Percentiles rank a stretch among this genome's conserved stretches.
phyloP scores from a whole-genome alignment of 1,284 basidiomycete genomes.

The Anthracocystis panici-leucophaei region DNA sequence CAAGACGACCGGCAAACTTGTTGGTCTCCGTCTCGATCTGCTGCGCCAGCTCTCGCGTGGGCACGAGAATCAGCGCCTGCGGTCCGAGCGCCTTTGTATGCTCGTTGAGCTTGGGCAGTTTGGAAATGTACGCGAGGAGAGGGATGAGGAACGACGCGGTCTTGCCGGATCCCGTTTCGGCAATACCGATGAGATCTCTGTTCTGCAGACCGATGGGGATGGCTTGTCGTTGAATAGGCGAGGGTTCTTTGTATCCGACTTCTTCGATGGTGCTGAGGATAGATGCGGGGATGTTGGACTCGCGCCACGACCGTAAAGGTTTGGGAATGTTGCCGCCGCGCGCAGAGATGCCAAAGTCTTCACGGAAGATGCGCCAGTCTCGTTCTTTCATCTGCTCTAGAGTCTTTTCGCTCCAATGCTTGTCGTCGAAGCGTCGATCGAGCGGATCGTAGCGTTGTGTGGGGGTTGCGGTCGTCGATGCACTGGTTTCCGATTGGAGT shows the following conservation, averaged over 20 bases:
- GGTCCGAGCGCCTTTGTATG: constrained; percentile 93
- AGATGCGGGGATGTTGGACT: constrained; percentile 82
- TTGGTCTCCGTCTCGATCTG: constrained; percentile 93
- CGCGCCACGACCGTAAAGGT: constrained; percentile 90
- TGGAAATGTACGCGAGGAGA: constrained; percentile 92
- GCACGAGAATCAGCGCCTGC: constrained; percentile 91
- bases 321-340: constrained; percentile 89
- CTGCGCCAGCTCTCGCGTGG: constrained; percentile 96
- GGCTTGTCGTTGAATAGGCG: constrained; percentile 95
- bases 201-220: constrained; percentile 97
- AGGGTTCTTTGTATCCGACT: constrained; percentile 96
- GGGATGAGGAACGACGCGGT: constrained; percentile 99
- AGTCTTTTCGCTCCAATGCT: constrained; percentile 96
- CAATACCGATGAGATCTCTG: constrained; percentile 96
- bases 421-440: constrained; percentile 75
- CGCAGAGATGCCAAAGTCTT: constrained; percentile 96
- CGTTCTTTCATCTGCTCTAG: constrained; percentile 94
- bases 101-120: constrained; percentile 85
- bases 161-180: constrained; percentile 95
- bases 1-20: constrained; percentile 88
- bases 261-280: constrained; percentile 87
- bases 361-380: constrained; percentile 98
- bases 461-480: background rate
- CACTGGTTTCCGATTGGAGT: constrained; percentile 2
- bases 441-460: constrained; percentile 20